These are phyloP conservation scores for Prinsepia uniflora DNA, from an alignment of 306 rosid genomes.

Conservation along the genomic window DNA sequence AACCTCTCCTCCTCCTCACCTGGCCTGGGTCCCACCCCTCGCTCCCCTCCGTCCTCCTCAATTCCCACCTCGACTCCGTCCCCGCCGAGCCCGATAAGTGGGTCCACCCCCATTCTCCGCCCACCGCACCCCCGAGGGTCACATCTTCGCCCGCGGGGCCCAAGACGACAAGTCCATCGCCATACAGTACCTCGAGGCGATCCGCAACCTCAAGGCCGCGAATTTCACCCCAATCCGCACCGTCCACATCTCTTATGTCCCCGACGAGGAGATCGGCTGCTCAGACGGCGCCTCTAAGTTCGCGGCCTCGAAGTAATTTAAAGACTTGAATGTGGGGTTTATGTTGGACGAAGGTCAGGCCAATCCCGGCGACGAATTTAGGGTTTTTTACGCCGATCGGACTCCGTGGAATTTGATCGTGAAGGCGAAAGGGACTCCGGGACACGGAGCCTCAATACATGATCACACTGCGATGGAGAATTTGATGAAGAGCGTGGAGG, in stretches of 20 bases:
- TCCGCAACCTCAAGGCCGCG: constrained; percentile 42
- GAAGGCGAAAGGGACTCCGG: constrained; percentile 57
- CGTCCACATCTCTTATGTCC: constrained; percentile 67
- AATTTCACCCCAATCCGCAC: constrained; percentile 51
- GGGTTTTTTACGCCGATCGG: constrained; percentile 80
- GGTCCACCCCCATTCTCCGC: constrained; percentile 85
- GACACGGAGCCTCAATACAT: constrained; percentile 77
- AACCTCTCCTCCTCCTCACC: constrained; percentile 71
- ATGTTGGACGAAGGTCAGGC: constrained; percentile 90
- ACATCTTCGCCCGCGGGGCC: constrained; percentile 80
- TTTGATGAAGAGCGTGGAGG: constrained; percentile 77
- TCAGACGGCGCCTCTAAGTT: constrained; percentile 49
- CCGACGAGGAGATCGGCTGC: constrained; percentile 93
- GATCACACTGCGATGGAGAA: constrained; percentile 81
- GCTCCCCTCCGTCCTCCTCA: constrained; percentile 75
- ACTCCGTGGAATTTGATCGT: constrained; percentile 69
- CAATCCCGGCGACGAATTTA: constrained; percentile 52
- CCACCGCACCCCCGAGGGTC: constrained; percentile 44
- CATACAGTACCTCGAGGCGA: constrained; percentile 80
- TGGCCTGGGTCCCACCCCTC: constrained; percentile 74
- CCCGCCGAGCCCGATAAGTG: constrained; percentile 85
- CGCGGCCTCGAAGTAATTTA: constrained; percentile 47
- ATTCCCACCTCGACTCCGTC: constrained; percentile 93
- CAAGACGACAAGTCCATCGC: constrained; percentile 90
- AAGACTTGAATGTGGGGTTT: constrained; percentile 57